Conservation (phyloP, 116 monocot species). For the Papilionanthe hybrid region DNA sequence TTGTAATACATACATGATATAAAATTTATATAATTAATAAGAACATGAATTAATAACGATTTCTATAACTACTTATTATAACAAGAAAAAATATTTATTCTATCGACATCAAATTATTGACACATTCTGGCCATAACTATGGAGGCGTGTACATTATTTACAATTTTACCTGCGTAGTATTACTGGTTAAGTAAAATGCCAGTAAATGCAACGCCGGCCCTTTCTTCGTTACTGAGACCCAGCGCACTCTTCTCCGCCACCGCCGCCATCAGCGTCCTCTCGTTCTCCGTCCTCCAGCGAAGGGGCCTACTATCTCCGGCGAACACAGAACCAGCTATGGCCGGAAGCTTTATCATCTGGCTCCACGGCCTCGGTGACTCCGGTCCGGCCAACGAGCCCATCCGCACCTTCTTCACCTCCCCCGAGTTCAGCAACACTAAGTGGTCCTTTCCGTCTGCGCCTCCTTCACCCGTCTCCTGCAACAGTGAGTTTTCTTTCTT, state of each 20-base stretch:
- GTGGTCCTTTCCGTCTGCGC: slow-evolving; percentile 83
- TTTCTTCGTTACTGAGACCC: not conserved
- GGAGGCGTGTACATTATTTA: too few relatives aligned
- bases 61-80: too few relatives aligned
- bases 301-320: not conserved
- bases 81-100: too few relatives aligned
- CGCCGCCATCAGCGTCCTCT: slow-evolving; percentile 14
- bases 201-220: too few relatives aligned
- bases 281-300: slow-evolving; percentile 8
- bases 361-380: slow-evolving; percentile 90
- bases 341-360: slow-evolving; percentile 69
- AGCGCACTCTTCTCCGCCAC: slow-evolving; percentile 14
- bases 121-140: too few relatives aligned
- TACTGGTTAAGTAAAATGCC: too few relatives aligned
- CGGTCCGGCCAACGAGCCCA: slow-evolving; percentile 74
- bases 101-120: too few relatives aligned
- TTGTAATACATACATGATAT: too few relatives aligned
- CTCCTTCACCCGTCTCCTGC: slow-evolving; percentile 59
- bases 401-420: slow-evolving; percentile 49
- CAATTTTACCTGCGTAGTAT: too few relatives aligned
- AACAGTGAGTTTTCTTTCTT: slow-evolving; percentile 37
- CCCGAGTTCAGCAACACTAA: slow-evolving; percentile 56
- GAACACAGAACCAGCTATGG: not conserved
- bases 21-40: too few relatives aligned
- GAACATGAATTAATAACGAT: too few relatives aligned